Percentiles rank a stretch among this genome's conserved stretches.
Conservation (phyloP, 192 early-diverging fungal genomes). For the Helicostylum pulchrum region DNA sequence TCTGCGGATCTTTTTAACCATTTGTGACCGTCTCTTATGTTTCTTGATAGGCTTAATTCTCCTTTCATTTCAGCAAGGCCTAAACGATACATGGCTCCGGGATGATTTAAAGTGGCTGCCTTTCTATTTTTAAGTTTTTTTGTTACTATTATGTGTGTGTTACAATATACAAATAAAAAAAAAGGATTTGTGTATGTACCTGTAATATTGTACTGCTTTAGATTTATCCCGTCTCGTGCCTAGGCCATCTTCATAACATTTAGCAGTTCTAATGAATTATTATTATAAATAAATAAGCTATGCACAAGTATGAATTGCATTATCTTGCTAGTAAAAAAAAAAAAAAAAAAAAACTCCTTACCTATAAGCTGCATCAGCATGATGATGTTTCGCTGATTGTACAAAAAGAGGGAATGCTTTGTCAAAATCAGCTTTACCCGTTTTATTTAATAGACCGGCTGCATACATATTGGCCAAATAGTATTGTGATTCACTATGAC, state of each 20-base stretch:
- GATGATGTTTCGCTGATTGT: constrained; percentile 65
- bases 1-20: constrained; percentile 60
- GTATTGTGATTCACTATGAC: constrained; percentile 67
- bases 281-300: neutral
- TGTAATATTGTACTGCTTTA: constrained; percentile 69
- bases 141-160: no score
- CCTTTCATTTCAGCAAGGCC: constrained; percentile 42
- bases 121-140: constrained; percentile 18
- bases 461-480: constrained; percentile 67
- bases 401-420: constrained; percentile 67
- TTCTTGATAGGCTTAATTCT: constrained; percentile 49
- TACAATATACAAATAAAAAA: neutral
- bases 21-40: constrained; percentile 57
- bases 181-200: constrained; percentile 19
- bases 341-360: constrained; percentile 8
- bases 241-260: constrained; percentile 62
- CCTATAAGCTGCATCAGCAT: constrained; percentile 64
- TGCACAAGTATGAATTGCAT: neutral
- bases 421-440: constrained; percentile 62
- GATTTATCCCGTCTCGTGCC: constrained; percentile 56
- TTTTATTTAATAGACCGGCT: constrained; percentile 57
- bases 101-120: constrained; percentile 43
- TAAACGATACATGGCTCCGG: constrained; percentile 61
- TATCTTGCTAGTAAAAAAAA: neutral
- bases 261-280: constrained; percentile 38